Conservation (phyloP, 176 grass and related monocot species). For the Oropetium thomaeum region DNA sequence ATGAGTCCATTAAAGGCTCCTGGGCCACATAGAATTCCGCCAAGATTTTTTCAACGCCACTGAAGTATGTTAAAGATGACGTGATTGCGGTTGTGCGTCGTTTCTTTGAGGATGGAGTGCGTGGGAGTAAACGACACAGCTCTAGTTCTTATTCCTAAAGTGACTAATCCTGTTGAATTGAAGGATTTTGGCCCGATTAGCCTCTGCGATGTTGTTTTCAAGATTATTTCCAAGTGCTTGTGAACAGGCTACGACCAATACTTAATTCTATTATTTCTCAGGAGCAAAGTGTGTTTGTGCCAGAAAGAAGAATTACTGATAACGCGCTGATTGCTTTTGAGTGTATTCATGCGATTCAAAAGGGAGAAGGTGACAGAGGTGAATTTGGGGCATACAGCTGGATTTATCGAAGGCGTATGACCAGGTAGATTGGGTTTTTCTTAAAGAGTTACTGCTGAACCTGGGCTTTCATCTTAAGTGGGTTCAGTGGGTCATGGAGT, state of each 20-base stretch:
- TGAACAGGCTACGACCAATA: not conserved
- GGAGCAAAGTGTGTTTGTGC: not conserved
- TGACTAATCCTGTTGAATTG: rapidly evolving
- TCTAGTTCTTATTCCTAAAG: not conserved
- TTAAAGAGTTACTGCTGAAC: too few relatives aligned
- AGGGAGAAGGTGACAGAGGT: too few relatives aligned
- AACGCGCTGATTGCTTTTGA: not conserved
- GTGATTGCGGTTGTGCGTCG: not conserved
- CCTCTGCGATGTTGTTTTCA: not conserved
- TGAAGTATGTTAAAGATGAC: not conserved
- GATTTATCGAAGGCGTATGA: not conserved
- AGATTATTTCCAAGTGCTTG: not conserved
- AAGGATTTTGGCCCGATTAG: not conserved
- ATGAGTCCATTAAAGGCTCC: not conserved
- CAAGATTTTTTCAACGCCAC: not conserved
- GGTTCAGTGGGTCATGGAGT: too few relatives aligned
- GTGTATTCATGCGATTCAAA: too few relatives aligned
- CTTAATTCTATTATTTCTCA: not conserved
- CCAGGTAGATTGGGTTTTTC: not conserved
- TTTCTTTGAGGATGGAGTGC: not conserved
- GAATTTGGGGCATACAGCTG: not conserved
- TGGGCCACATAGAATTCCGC: not conserved
- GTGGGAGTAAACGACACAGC: not conserved
- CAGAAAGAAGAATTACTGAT: not conserved
- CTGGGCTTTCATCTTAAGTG: too few relatives aligned